These are phyloP conservation scores for Margaritispora aquatica DNA, from an alignment of 495 filamentous ascomycete species.

Conservation along the genomic window DNA sequence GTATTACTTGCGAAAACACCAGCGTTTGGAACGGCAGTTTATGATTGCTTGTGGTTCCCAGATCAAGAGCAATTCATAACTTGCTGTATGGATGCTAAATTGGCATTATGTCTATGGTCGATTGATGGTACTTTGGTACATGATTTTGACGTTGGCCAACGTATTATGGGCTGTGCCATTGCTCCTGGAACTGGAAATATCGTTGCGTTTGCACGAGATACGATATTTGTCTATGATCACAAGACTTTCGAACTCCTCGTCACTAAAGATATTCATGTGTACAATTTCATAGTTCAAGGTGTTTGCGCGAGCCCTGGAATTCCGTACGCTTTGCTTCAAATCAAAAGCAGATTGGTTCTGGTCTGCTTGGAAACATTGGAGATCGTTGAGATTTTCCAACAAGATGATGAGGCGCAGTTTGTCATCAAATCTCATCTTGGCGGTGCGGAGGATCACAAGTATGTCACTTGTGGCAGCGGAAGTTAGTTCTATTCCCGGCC, in stretches of 20 bases:
- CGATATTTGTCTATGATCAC: not conserved
- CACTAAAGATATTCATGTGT: not conserved
- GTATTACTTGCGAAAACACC: not conserved
- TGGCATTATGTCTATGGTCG: not conserved
- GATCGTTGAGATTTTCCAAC: not conserved
- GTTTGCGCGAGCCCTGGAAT: not conserved
- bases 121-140: not conserved
- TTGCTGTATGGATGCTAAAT: not conserved
- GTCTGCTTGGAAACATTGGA: not conserved
- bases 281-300: not conserved
- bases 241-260: not conserved
- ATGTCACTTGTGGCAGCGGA: not conserved
- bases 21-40: not conserved
- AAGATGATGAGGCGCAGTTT: not conserved
- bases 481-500: no score
- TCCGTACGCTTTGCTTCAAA: not conserved
- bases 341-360: not conserved
- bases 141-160: not conserved
- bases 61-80: not conserved
- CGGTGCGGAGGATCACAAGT: not conserved
- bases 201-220: not conserved
- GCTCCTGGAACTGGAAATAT: not conserved
- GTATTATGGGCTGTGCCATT: not conserved
- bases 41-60: not conserved
- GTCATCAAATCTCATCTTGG: not conserved